These are phyloP conservation scores for Claviceps digitariae DNA, from an alignment of 2,329 filamentous ascomycete species.

Conservation along the genomic window DNA sequence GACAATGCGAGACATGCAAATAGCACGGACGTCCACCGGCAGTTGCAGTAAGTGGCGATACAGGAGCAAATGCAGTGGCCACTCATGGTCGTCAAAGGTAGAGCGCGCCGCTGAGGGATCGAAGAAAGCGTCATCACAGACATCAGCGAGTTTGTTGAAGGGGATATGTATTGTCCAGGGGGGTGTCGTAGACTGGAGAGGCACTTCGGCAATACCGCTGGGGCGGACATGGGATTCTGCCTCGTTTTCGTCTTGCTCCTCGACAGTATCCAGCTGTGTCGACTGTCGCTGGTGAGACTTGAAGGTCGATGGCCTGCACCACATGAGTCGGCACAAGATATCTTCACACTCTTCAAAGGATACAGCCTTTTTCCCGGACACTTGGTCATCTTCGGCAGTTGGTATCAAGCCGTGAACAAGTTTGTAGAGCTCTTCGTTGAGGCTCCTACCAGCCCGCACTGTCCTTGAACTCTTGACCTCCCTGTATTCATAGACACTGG, in stretches of 20 bases:
- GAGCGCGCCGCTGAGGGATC: conserved; percentile 33
- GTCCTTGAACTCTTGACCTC: conserved; percentile 61
- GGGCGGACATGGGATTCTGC: conserved; percentile 13
- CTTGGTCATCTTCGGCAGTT: conserved; percentile 17
- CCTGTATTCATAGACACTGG: conserved; percentile 79
- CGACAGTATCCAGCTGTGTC: conserved; percentile 31
- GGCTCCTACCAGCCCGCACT: conserved; percentile 57
- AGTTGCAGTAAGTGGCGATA: conserved; percentile 64
- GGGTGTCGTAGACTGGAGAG: conserved; percentile 31
- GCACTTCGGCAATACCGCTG: conserved; percentile 25
- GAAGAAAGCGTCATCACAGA: conserved; percentile 66
- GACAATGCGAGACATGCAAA: conserved; percentile 80
- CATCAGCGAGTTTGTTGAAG: conserved; percentile 57
- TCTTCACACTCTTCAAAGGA: conserved; percentile 76
- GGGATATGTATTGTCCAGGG: conserved; percentile 49
- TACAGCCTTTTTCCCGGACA: conserved; percentile 25
- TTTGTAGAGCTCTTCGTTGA: conserved; percentile 57
- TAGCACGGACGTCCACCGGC: conserved; percentile 66
- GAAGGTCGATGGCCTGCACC: conserved; percentile 43
- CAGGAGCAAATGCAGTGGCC: conserved; percentile 61
- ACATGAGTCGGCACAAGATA: conserved; percentile 58
- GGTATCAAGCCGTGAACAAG: conserved; percentile 31
- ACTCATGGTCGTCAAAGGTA: conserved; percentile 76
- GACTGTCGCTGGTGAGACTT: conserved; percentile 24
- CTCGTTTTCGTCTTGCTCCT: conserved; percentile 43